A percentile compares a stretch with the other conserved stretches of the same genome.
Conservation (phyloP, 2,329 filamentous ascomycete genomes). For the Colletotrichum sp. region DNA sequence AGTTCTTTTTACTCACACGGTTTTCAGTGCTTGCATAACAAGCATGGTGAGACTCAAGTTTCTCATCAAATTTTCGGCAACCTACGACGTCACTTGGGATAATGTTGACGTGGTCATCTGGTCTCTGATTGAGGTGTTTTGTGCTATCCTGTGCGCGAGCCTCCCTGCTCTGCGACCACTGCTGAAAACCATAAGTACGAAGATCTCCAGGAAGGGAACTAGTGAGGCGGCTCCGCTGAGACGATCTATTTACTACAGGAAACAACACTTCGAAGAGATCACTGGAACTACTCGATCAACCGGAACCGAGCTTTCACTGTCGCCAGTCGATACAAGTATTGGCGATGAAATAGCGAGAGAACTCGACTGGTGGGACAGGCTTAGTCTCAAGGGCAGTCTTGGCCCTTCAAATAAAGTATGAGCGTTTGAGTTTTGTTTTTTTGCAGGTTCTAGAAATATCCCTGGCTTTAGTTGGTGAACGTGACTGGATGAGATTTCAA, state of each 20-base stretch:
- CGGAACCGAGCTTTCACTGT: slow-evolving; percentile 3
- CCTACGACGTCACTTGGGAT: slow-evolving; percentile 21
- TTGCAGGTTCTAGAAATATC: not conserved
- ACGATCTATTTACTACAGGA: not conserved
- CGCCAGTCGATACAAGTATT: not conserved
- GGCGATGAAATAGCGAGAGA: not conserved
- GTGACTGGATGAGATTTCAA: not conserved
- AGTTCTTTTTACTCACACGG: not conserved
- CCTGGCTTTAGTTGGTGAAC: not conserved
- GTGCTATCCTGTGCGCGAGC: slow-evolving; percentile 46
- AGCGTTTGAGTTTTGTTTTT: not conserved
- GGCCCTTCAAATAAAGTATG: not conserved
- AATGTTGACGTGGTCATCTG: slow-evolving; percentile 34
- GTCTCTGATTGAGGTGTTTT: slow-evolving; percentile 33
- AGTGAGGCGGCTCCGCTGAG: not conserved
- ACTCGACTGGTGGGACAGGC: not conserved
- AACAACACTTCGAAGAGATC: not conserved
- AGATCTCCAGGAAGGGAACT: not conserved
- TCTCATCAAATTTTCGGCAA: slow-evolving; percentile 6
- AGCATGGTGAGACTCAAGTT: slow-evolving; percentile 22
- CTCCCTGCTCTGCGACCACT: slow-evolving; percentile 42
- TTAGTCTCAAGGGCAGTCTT: not conserved
- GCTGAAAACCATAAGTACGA: slow-evolving; percentile 22
- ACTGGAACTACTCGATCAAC: not conserved
- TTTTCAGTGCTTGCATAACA: slow-evolving; percentile 13